A percentile compares a stretch with the other conserved stretches of the same genome.
Conservation (phyloP, 331 rosid genomes). For the Phaseolus coccineus region DNA sequence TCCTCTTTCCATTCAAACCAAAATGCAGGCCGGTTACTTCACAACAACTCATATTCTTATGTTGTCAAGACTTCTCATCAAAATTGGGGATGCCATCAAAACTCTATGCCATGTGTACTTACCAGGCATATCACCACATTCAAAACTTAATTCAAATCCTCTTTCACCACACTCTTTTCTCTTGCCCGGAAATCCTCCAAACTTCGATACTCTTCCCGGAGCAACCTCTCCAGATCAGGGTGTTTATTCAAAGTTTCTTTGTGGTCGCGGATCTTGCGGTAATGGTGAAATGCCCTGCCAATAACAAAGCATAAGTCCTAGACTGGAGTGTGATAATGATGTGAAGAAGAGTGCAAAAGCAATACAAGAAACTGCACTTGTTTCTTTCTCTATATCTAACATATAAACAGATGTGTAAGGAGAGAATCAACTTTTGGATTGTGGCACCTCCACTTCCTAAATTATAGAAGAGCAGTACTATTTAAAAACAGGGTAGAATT, state of each 20-base stretch:
- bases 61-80: conserved; percentile 62
- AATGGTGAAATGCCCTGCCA: conserved; percentile 98
- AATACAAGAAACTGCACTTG: background rate
- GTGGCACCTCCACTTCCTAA: no score
- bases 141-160: conserved; percentile 43
- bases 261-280: conserved; percentile 58
- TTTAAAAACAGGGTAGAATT: no score
- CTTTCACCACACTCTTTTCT: conserved; percentile 65
- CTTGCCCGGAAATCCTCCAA: conserved; percentile 86
- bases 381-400: background rate
- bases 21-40: conserved; percentile 56
- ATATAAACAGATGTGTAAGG: no score
- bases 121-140: conserved; percentile 32
- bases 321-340: conserved; percentile 3
- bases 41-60: conserved; percentile 49
- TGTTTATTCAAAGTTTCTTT: conserved; percentile 66
- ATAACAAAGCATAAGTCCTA: conserved; percentile 28
- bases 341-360: conserved; percentile 9
- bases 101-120: conserved; percentile 38
- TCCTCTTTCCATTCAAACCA: conserved; percentile 56
- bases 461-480: no score
- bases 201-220: conserved; percentile 77
- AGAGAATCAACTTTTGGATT: no score
- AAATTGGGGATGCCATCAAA: conserved; percentile 61
- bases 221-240: conserved; percentile 81